Percentiles rank a stretch among this genome's conserved stretches.
phyloP scores from a whole-genome alignment of 352 stramenopile species.

The Pythium folliculosum region DNA sequence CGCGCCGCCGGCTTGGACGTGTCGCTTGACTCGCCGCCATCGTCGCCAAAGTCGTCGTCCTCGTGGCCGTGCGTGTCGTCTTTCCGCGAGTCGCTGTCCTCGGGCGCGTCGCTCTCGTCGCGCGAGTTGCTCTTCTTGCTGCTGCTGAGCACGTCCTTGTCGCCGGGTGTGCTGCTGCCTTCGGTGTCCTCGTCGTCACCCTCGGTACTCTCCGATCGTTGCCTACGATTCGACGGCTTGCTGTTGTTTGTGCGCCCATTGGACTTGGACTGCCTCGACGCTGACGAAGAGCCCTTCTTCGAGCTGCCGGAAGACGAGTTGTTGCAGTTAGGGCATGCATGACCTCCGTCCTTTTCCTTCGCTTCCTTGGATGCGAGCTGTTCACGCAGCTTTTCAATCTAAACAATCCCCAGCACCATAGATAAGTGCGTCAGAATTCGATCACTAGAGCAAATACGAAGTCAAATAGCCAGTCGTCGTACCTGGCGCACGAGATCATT shows the following conservation, averaged over 20 bases:
- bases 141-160: conserved; percentile 4
- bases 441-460: no score
- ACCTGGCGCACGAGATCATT: conserved; percentile 81
- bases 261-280: conserved; percentile 7
- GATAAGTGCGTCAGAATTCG: no score
- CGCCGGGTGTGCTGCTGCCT: conserved; percentile 3
- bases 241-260: conserved; percentile 15
- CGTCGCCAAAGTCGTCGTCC: conserved; percentile 42
- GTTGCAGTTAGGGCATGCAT: conserved; percentile 41
- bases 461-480: not conserved
- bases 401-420: not conserved
- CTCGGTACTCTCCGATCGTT: conserved; percentile 28
- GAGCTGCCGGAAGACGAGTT: conserved; percentile 4
- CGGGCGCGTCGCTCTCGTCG: conserved; percentile 35
- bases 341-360: conserved; percentile 22
- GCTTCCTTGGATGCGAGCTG: conserved; percentile 19
- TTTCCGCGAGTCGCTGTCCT: conserved; percentile 27
- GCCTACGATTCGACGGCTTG: conserved; percentile 25
- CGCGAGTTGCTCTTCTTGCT: conserved; percentile 4
- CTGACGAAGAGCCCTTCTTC: conserved; percentile 2
- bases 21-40: conserved; percentile 53
- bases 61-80: conserved; percentile 26
- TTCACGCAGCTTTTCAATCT: conserved; percentile 73
- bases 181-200: conserved; percentile 28
- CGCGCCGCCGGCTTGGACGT: conserved; percentile 39